Base-by-base conservation (phyloP, 768 basidiomycete genomes). In the Mycena olivaceomarginata region DNA sequence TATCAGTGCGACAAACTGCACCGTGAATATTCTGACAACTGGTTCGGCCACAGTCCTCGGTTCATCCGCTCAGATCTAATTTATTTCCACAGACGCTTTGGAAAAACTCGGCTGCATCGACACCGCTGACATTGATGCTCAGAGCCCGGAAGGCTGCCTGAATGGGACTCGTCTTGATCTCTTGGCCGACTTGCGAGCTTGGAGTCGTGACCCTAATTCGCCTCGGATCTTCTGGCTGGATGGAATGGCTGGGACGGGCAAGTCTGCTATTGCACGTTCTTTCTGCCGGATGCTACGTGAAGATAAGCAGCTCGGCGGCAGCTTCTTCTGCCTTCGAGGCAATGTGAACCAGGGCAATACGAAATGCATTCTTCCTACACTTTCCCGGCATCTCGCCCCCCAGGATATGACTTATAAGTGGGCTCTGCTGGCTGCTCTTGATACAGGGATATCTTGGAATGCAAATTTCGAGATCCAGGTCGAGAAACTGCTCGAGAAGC, bases 131-230 rank as follows among this genome's bases (percentile, higher is more conserved):
- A 65, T 65, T 16, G 43, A 65, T 65, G 41, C 64, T 66, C 64
- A 66, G 64, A 66, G 64, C 45, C 15, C 64, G 10, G 64, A 48
- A 66, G 64, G 64, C 64, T 66, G 64, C 25, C 64, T 66, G 64
- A 6, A 66, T 10, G 45, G 45, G 13, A 66, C 64, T 46, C 64
- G 64, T 66, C 25, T 66, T 22, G 18, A 66, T 31, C 64, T 66
- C 43, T 66, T 66, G 64, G 13, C 7, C 22, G 25, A 56, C 53
- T 56, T 56, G n/a, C 53, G 8, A 22, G 53, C 53, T 56, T 56
- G 53, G 53, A 56, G 53, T 22, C 53, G 53, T 22, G 53, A 56
- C 13, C 53, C 53, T 9, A 22, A 56, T 56, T n/a, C 53, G 31
- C 53, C n/a, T 56, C 20, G n/a, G n/a, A 56, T 56, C n/a, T 56